These are phyloP conservation scores for Diphasiastrum complanatum DNA, from an alignment of 83 land plant genomes.

Conservation along the genomic window DNA sequence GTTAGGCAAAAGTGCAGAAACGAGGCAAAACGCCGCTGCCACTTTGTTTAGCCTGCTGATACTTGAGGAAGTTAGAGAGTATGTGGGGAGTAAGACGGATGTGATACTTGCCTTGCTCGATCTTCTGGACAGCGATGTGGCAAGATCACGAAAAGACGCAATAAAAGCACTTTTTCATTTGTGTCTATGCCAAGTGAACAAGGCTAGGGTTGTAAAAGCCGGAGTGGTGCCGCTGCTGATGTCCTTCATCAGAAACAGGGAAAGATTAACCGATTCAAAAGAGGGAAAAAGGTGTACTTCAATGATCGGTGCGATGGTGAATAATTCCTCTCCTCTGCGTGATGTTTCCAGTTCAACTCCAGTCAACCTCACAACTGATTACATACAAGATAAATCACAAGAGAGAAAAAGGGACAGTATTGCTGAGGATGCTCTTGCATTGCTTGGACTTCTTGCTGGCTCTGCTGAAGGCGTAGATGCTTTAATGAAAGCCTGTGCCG, in stretches of 20 bases:
- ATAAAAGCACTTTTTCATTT: slow-evolving; percentile 53
- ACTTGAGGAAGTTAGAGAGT: slow-evolving; percentile 41
- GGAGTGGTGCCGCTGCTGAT: slow-evolving; percentile 48
- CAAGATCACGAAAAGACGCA: slow-evolving; percentile 53
- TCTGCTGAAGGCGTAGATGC: slow-evolving; percentile 20
- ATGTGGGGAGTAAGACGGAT: slow-evolving; percentile 47
- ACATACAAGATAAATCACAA: no score
- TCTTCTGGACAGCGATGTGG: slow-evolving; percentile 39
- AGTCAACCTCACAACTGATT: no score
- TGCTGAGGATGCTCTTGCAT: slow-evolving; percentile 25
- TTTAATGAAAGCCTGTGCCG: slow-evolving; percentile 1
- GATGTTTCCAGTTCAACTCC: no score
- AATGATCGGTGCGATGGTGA: no score
- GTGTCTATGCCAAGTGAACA: slow-evolving; percentile 43
- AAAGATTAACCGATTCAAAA: neutral
- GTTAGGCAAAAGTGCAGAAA: slow-evolving; percentile 49
- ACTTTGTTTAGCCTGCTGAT: slow-evolving; percentile 54
- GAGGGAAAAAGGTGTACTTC: no score
- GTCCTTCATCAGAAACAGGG: neutral
- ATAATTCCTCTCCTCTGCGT: no score
- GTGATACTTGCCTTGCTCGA: slow-evolving; percentile 49
- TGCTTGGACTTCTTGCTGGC: slow-evolving; percentile 19
- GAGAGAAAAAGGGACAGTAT: slow-evolving; percentile 9
- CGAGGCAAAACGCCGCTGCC: slow-evolving; percentile 76
- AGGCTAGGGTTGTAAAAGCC: slow-evolving; percentile 37